A percentile compares a stretch with the other conserved stretches of the same genome.
These are phyloP conservation scores for Chaetomium sp. DNA, from an alignment of 2,329 filamentous ascomycete genomes.

Conservation along the genomic window DNA sequence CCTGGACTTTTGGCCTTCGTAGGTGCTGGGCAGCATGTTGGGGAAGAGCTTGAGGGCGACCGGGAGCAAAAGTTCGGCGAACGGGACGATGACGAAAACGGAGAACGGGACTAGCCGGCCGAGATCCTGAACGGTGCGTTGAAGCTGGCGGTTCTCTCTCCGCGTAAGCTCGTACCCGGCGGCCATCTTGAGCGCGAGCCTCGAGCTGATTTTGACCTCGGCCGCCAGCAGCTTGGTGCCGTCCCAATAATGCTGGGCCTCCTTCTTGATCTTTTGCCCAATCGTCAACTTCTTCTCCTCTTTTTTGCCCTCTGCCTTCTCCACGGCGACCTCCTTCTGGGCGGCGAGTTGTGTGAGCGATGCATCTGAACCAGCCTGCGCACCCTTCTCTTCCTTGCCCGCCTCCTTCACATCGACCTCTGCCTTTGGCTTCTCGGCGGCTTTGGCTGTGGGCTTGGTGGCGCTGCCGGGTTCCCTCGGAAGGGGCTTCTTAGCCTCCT, in stretches of 20 bases:
- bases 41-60: conserved; percentile 93
- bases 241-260: conserved; percentile 95
- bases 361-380: conserved; percentile 44
- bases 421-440: conserved; percentile 40
- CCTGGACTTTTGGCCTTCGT: conserved; percentile 87
- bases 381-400: conserved; percentile 39
- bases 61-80: conserved; percentile 89
- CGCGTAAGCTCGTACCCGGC: conserved; percentile 95
- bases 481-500: conserved; percentile 84
- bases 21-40: conserved; percentile 95
- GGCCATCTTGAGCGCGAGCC: conserved; percentile 93
- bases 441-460: conserved; percentile 38
- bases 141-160: conserved; percentile 88
- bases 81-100: conserved; percentile 94
- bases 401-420: conserved; percentile 38
- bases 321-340: conserved; percentile 62
- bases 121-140: conserved; percentile 91
- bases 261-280: conserved; percentile 92
- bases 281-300: conserved; percentile 85
- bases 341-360: conserved; percentile 63
- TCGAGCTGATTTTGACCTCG: conserved; percentile 90
- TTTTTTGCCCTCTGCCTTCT: conserved; percentile 63
- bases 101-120: conserved; percentile 93
- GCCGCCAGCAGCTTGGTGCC: conserved; percentile 92
- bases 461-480: conserved; percentile 53